phyloP scores from a whole-genome alignment of 1,139 yeast species.

The Arxiozyma telluris region DNA sequence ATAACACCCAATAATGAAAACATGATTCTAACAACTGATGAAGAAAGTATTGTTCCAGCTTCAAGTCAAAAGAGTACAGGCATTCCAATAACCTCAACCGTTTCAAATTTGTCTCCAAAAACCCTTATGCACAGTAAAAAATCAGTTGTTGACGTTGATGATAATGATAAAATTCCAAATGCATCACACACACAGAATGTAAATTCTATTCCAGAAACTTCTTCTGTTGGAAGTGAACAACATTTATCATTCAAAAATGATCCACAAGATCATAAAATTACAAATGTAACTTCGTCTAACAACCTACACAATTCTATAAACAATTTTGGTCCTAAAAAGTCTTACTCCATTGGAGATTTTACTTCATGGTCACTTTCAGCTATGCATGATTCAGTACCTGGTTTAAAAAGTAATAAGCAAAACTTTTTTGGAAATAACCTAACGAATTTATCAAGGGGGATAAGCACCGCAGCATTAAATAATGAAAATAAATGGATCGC shows the following conservation, averaged over 20 bases:
- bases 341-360: constrained; percentile 19
- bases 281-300: constrained; percentile 13
- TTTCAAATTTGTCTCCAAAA: neutral
- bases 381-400: neutral
- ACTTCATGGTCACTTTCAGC: constrained; percentile 9
- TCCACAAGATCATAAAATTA: neutral
- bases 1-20: neutral
- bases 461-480: constrained; percentile 2
- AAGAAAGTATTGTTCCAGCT: neutral
- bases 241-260: neutral
- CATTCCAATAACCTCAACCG: neutral
- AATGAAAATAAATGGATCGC: constrained; percentile 43
- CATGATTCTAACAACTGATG: neutral
- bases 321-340: constrained; percentile 25
- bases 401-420: neutral
- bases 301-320: neutral
- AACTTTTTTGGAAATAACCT: neutral
- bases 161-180: neutral
- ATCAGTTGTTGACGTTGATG: neutral
- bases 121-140: neutral
- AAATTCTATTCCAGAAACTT: neutral
- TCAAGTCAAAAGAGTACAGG: neutral
- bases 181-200: neutral
- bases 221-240: neutral
- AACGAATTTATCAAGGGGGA: constrained; percentile 5